phyloP scores from a whole-genome alignment of 495 filamentous ascomycete genomes.

The Aspergillus ellipticus region DNA sequence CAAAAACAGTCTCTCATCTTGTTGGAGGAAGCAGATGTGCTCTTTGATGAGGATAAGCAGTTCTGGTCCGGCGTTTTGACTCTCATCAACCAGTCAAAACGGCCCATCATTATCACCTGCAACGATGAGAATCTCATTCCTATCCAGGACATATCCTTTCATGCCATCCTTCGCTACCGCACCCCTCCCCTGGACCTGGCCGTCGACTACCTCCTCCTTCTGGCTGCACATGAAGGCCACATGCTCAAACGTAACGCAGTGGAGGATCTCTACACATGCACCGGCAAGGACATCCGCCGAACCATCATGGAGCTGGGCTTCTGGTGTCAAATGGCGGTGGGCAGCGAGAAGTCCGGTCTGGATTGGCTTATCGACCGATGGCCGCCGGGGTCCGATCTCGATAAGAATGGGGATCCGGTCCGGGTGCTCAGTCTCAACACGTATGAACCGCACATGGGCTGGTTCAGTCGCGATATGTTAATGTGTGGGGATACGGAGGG shows the following conservation, averaged over 20 bases:
- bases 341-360: conserved; percentile 80
- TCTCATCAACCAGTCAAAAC: conserved; percentile 76
- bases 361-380: conserved; percentile 82
- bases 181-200: conserved; percentile 64
- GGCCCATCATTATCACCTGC: conserved; percentile 93
- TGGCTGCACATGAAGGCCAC: conserved; percentile 92
- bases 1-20: conserved; percentile 95
- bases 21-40: conserved; percentile 88
- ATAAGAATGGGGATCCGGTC: conserved; percentile 59
- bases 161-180: conserved; percentile 82
- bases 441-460: conserved; percentile 75
- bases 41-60: conserved; percentile 91
- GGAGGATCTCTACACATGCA: conserved; percentile 62
- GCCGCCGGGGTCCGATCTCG: conserved; percentile 65
- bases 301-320: conserved; percentile 86
- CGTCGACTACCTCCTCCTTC: conserved; percentile 73
- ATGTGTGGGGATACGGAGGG: conserved; percentile 18
- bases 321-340: conserved; percentile 94
- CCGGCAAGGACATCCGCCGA: conserved; percentile 68
- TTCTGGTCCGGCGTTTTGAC: conserved; percentile 84
- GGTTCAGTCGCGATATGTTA: conserved; percentile 57
- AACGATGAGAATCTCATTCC: conserved; percentile 81
- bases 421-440: conserved; percentile 83
- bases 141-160: conserved; percentile 61
- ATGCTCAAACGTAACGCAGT: conserved; percentile 65